A percentile compares a stretch with the other conserved stretches of the same genome.
These are phyloP conservation scores for Clonostachys sp. DNA, from an alignment of 2,329 filamentous ascomycete genomes.

Conservation along the genomic window DNA sequence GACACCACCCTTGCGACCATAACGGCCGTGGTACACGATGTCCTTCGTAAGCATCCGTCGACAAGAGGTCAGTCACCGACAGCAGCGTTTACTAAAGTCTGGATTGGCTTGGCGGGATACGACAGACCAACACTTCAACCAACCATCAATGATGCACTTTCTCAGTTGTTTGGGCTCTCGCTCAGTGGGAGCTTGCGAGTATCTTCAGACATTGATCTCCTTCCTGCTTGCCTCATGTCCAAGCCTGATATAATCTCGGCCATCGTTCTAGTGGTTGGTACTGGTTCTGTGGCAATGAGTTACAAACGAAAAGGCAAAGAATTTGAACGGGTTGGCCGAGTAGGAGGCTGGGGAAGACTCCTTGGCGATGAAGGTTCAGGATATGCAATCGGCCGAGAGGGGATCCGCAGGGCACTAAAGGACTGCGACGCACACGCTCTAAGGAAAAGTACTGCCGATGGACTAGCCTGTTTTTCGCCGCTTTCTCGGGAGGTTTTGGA, in stretches of 20 bases:
- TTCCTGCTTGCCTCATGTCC: constrained; percentile 17
- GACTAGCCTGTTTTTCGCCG: neutral
- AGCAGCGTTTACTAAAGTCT: constrained; percentile 18
- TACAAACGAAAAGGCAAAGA: constrained; percentile 14
- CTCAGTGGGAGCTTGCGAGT: constrained; percentile 14
- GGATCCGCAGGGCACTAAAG: constrained; percentile 21
- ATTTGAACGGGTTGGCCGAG: constrained; percentile 20
- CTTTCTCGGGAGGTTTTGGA: constrained; percentile 8
- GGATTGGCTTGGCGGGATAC: constrained; percentile 33
- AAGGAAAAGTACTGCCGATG: neutral
- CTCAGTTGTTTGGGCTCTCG: constrained; percentile 16
- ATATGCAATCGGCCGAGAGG: constrained; percentile 30
- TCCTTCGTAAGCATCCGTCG: constrained; percentile 6
- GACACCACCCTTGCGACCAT: constrained; percentile 16
- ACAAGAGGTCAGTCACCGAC: neutral
- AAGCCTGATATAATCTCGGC: constrained; percentile 10
- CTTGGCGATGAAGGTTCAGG: constrained; percentile 37
- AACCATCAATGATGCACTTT: constrained; percentile 16
- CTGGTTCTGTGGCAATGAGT: constrained; percentile 34
- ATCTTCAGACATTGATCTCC: constrained; percentile 32
- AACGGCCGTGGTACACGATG: constrained; percentile 15
- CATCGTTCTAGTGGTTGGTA: constrained; percentile 33
- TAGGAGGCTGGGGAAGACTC: constrained; percentile 36
- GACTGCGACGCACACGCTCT: constrained; percentile 16
- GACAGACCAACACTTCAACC: constrained; percentile 22